A percentile compares a stretch with the other conserved stretches of the same genome.
These are phyloP conservation scores for Terfezia claveryi DNA, from an alignment of 495 filamentous ascomycete genomes.

Conservation along the genomic window DNA sequence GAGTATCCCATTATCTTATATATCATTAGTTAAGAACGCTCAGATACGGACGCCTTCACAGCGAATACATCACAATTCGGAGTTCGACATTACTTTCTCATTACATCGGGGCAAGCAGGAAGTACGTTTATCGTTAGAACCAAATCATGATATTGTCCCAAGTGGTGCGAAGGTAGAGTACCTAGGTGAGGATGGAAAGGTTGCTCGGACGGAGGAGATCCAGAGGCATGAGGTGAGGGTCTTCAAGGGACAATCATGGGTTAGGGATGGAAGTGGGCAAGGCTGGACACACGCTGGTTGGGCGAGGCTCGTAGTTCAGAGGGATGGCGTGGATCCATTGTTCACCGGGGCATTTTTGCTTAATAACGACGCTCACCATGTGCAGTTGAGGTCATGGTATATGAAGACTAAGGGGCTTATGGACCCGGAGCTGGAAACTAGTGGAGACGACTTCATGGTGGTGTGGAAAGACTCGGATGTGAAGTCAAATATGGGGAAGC, in stretches of 20 bases:
- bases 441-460: conserved; percentile 60
- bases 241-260: conserved; percentile 59
- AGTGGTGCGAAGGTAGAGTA: conserved; percentile 52
- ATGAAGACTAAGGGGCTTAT: conserved; percentile 44
- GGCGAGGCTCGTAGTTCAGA: conserved; percentile 55
- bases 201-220: conserved; percentile 38
- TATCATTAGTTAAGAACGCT: conserved; percentile 52
- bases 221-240: conserved; percentile 52
- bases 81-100: conserved; percentile 64
- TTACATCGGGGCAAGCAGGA: conserved; percentile 43
- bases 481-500: background rate
- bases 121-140: conserved; percentile 62
- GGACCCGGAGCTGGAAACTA: conserved; percentile 46
- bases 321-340: conserved; percentile 54
- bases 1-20: conserved; percentile 51
- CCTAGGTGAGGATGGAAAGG: conserved; percentile 42
- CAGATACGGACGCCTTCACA: conserved; percentile 58
- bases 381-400: conserved; percentile 58
- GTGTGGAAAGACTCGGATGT: conserved; percentile 76
- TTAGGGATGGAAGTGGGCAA: conserved; percentile 32
- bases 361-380: conserved; percentile 60
- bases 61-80: conserved; percentile 51
- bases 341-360: conserved; percentile 85
- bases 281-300: conserved; percentile 69
- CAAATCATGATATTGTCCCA: conserved; percentile 69